Evolutionary conservation across 805 yeast species (phyloP).

Genomic region (Ogataea paradorogensis): DNA sequence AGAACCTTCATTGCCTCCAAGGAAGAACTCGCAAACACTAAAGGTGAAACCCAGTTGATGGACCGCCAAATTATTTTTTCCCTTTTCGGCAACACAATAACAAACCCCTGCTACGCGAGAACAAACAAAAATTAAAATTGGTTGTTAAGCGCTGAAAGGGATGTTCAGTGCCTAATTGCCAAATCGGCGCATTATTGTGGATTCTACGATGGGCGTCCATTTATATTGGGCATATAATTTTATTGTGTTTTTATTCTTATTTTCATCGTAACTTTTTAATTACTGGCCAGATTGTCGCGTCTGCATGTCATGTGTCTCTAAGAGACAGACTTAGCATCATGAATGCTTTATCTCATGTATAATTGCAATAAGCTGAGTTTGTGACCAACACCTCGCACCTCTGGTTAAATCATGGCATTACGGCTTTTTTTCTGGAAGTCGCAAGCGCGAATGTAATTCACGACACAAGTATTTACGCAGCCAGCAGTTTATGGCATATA

Average conservation of each 20-base stretch:
- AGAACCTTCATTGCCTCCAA: conserved; percentile 22
- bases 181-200: too few species aligned
- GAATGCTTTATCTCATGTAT: neutral
- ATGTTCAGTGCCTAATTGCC: too few species aligned
- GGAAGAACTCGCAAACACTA: conserved; percentile 3
- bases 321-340: neutral
- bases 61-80: conserved; percentile 9
- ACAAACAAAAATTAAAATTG: too few species aligned
- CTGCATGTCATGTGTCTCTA: neutral
- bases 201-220: too few species aligned
- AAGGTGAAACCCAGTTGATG: conserved; percentile 6
- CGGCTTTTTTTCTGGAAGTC: conserved; percentile 11
- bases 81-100: conserved; percentile 16
- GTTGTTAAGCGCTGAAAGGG: too few species aligned
- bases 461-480: neutral
- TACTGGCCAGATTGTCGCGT: neutral
- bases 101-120: conserved; percentile 11
- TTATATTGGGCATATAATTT: neutral
- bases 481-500: neutral
- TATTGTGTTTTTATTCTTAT: neutral
- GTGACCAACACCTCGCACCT: conserved; percentile 16
- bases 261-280: neutral
- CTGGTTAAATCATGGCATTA: conserved; percentile 7
- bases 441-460: conserved; percentile 5
- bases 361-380: neutral